Base-by-base conservation (phyloP, 345 rosid genomes). In the Bruguiera sexangula region DNA sequence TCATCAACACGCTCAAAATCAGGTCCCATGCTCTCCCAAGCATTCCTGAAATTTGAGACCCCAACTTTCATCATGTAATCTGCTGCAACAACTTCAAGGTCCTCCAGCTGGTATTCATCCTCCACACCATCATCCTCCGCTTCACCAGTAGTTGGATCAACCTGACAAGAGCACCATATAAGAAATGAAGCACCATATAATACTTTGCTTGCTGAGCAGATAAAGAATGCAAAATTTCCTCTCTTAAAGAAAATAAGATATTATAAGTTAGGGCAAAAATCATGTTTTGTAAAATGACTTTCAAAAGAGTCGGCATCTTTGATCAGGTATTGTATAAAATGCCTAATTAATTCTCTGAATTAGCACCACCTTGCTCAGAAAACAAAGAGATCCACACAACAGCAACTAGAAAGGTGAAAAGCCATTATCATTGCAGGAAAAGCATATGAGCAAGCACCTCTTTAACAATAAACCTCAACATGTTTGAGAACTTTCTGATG, bases 21-120 rank as follows among this genome's bases (percentile, higher is more conserved):
- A 56, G 89, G 80, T 39, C 79, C 86, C 83, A 95, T 82, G 91
- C 81, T 85, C 77, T 92, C 98, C 99, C 98, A 95, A 66, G 93
- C 99, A 80, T 89, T 92, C 79, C 96, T 86, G 92, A 95, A 95
- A 79, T 95, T 95, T 63, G 97, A 79, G 73, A 90, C 94, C 6
- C 85, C 89, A 13, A 95, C 93, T 79, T 86, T 88, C 84, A 83
- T 73, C 86, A 95, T 84, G 83, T 88, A 92, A 83, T 95, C 98
- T 3, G 92, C 96, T 59, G 99, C 82, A 76, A 89, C 92, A 67
- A 95, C 90, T 84, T 95, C 99, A 56, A 95, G 83, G 22, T 95
- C 99, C 86, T 95, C 99, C 61, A 95, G 82, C 81, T 90, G 99
- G 82, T 95, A 95, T 71, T 95, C 97, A 80, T 95, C 99, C 60